These are phyloP conservation scores for Sonneratia caseolaris DNA, from an alignment of 345 rosid genomes.

Conservation along the genomic window DNA sequence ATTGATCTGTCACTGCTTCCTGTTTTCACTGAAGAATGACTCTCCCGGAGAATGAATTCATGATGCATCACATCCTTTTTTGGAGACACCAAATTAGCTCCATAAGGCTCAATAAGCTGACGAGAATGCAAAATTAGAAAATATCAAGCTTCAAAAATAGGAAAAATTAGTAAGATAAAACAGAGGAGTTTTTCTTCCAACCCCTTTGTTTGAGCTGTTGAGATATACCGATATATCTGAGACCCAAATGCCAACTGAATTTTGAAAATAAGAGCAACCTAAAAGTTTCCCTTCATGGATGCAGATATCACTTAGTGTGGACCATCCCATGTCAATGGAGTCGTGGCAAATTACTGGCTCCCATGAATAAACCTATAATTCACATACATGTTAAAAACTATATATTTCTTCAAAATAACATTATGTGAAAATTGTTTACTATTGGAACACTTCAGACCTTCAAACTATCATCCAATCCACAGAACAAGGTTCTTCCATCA, in stretches of 20 bases:
- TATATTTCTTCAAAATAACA: slow-evolving; percentile 7
- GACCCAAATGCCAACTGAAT: slow-evolving; percentile 88
- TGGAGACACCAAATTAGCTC: slow-evolving; percentile 31
- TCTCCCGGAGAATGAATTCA: slow-evolving; percentile 31
- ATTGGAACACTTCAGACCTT: slow-evolving; percentile 48
- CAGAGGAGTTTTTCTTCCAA: neutral
- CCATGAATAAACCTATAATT: slow-evolving; percentile 89
- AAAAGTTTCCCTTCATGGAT: slow-evolving; percentile 76
- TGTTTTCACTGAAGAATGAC: slow-evolving; percentile 34
- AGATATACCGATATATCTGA: slow-evolving; percentile 60
- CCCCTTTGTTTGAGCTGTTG: neutral
- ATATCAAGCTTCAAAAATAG: neutral
- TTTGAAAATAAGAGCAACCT: slow-evolving; percentile 74
- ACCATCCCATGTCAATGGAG: slow-evolving; percentile 86
- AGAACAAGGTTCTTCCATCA: slow-evolving; percentile 82
- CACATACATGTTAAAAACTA: slow-evolving; percentile 12
- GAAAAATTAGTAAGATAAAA: slow-evolving; percentile 3
- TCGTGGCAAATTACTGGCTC: slow-evolving; percentile 92
- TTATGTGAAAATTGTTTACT: neutral
- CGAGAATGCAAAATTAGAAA: slow-evolving; percentile 8
- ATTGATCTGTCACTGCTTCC: slow-evolving; percentile 32
- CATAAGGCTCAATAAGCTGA: slow-evolving; percentile 80
- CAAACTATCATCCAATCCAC: slow-evolving; percentile 77
- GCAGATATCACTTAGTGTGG: slow-evolving; percentile 79
- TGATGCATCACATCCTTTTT: slow-evolving; percentile 35